Evolutionary conservation across 2,329 filamentous ascomycete species (phyloP), one percentile per base, ranked within the genome.

Genomic region (Aspergillus ustus): DNA sequence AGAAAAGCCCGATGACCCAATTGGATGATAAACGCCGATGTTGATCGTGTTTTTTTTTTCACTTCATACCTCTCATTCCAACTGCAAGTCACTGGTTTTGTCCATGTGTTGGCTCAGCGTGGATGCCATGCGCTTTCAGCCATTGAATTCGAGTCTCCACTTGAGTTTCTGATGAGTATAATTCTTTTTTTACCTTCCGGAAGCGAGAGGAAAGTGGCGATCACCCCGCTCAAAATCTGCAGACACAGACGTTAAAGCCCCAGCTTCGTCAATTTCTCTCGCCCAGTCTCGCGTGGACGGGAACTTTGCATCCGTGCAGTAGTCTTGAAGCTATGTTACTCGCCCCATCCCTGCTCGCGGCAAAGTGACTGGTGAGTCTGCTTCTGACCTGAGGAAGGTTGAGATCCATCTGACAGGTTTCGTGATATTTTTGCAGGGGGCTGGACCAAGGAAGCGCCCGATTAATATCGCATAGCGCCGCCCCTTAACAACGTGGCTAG

Each of bases 401-500:
- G 51, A 48, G 58, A 45, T 52, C 52, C 17, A 48, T 48, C 44
- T 17, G 37, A 53, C 49, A 20, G 20, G 17, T 44, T 25, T 19
- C 49, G 11, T 57, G n/a, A 19, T 52, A 34, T 45, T 56, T 56
- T 46, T 44, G 46, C 52, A 46, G 22, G 20, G 19, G 37, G 28
- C 34, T 57, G 45, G 17, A 28, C 46, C 31, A 51, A 29, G 46
- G 29, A 50, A 51, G 40, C 34, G 29, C 37, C 34, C 11, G 29
- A 28, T 34, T 34, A 31, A 45, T 34, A 15, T 31, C 15, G 28
- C 28, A 20, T 34, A 29, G 20, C 15, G 28, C 28, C 17, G 44
- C 50, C 45, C 49, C 50, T 52, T 28, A 13, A 43, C 57, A 52
- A 54, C 59, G 48, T 61, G 59, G 59, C 59, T 43, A 57, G 53